Conservation (phyloP, 2,329 filamentous ascomycete species). For the Juglanconis juglandina region DNA sequence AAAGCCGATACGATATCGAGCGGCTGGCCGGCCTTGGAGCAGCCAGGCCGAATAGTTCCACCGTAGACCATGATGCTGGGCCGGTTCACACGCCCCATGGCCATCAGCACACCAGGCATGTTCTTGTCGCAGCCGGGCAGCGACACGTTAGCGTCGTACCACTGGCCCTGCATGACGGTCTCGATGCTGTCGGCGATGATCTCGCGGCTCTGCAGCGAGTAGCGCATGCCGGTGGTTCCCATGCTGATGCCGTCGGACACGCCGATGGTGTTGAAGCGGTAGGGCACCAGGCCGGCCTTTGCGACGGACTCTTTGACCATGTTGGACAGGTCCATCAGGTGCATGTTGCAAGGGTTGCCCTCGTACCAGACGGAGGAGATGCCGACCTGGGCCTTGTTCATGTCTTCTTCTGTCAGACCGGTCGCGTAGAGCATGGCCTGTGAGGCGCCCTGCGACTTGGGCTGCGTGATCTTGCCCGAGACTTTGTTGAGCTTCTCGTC, state of each 20-base stretch:
- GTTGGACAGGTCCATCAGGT: conserved; percentile 84
- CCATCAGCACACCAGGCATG: conserved; percentile 90
- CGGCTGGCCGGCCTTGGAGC: conserved; percentile 68
- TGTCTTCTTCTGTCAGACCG: conserved; percentile 78
- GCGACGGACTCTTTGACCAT: conserved; percentile 61
- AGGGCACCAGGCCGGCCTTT: conserved; percentile 77
- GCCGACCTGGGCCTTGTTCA: conserved; percentile 95
- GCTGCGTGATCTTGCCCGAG: conserved; percentile 84
- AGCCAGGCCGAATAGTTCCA: conserved; percentile 89
- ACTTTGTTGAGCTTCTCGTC: conserved; percentile 73
- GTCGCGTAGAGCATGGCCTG: conserved; percentile 99
- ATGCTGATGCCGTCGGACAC: conserved; percentile 98
- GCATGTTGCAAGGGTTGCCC: conserved; percentile 99
- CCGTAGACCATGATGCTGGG: conserved; percentile 98
- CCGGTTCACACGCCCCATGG: conserved; percentile 91
- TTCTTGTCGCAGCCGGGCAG: conserved; percentile 99
- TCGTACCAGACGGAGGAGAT: conserved; percentile 98
- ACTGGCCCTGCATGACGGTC: conserved; percentile 98
- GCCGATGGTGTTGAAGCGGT: conserved; percentile 98
- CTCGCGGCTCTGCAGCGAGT: conserved; percentile 89
- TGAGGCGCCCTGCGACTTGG: conserved; percentile 95
- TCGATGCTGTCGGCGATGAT: conserved; percentile 98
- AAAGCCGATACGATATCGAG: conserved; percentile 97
- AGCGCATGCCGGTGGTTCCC: conserved; percentile 96
- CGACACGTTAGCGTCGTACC: conserved; percentile 97